A percentile compares a stretch with the other conserved stretches of the same genome.
Conservation (phyloP, 768 basidiomycete species). For the Rhodotorula graminis region DNA sequence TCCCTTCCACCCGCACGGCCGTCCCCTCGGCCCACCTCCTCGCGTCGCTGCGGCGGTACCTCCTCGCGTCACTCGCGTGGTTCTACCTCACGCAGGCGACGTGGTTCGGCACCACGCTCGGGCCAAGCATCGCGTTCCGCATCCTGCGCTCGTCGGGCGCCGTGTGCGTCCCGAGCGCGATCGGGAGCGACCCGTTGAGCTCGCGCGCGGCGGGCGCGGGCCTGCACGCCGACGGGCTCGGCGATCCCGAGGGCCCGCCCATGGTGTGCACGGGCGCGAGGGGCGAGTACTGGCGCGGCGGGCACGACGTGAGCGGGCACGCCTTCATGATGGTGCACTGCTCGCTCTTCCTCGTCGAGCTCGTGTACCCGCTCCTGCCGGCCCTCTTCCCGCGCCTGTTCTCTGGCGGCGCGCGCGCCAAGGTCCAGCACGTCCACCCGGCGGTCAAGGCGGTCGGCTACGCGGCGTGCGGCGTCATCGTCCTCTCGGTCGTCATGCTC, state of each 20-base stretch:
- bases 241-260: background rate
- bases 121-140: slow-evolving; percentile 68
- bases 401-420: background rate
- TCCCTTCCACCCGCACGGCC: background rate
- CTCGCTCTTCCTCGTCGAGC: slow-evolving; percentile 61
- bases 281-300: slow-evolving; percentile 57
- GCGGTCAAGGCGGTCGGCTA: background rate
- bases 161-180: slow-evolving; percentile 56
- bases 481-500: slow-evolving; percentile 70
- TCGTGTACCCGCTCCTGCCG: slow-evolving; percentile 28
- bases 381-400: slow-evolving; percentile 22
- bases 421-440: background rate
- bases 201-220: background rate
- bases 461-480: slow-evolving; percentile 54
- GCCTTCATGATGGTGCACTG: slow-evolving; percentile 81
- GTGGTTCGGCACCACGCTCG: slow-evolving; percentile 60
- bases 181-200: slow-evolving; percentile 1
- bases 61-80: slow-evolving; percentile 63
- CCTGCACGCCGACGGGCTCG: slow-evolving; percentile 1
- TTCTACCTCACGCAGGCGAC: slow-evolving; percentile 58
- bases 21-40: slow-evolving; percentile 16
- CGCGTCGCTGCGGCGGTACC: slow-evolving; percentile 29
- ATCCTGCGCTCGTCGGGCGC: slow-evolving; percentile 65
- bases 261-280: slow-evolving; percentile 13
- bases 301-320: slow-evolving; percentile 92